Evolutionary conservation across 768 basidiomycete species (phyloP).

Genomic region (Boletus reticuloceps): DNA sequence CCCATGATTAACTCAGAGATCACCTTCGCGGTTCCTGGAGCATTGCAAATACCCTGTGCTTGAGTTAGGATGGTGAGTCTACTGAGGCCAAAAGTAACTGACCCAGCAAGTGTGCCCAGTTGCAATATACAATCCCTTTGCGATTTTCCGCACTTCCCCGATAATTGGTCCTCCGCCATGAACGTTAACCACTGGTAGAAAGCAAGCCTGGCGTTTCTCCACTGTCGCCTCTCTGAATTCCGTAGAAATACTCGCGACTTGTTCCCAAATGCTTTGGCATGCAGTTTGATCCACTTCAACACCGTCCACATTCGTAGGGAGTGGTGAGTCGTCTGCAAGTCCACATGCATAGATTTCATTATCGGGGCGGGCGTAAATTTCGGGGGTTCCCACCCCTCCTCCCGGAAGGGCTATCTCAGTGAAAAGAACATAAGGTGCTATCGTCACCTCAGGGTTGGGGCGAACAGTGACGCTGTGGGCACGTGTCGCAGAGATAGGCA

Average conservation of each 20-base stretch:
- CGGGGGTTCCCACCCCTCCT: constrained; percentile 44
- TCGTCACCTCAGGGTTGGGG: constrained; percentile 39
- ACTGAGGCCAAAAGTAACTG: constrained; percentile 23
- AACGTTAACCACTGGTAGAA: constrained; percentile 58
- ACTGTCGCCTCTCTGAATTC: constrained; percentile 54
- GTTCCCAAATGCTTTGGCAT: constrained; percentile 52
- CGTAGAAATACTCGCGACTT: constrained; percentile 61
- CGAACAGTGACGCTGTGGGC: constrained; percentile 73
- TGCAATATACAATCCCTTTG: constrained; percentile 66
- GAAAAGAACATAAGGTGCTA: constrained; percentile 81
- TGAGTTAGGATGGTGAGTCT: constrained; percentile 3
- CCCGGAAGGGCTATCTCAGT: constrained; percentile 59
- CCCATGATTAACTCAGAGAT: constrained; percentile 71
- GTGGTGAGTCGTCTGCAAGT: constrained; percentile 66
- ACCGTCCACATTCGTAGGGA: constrained; percentile 72
- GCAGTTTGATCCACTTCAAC: constrained; percentile 57
- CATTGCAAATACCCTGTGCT: constrained; percentile 71
- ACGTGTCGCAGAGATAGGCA: constrained; percentile 62
- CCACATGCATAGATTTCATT: constrained; percentile 79
- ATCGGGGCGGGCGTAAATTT: constrained; percentile 71
- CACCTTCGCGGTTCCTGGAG: constrained; percentile 77
- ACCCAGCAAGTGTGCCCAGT: constrained; percentile 84
- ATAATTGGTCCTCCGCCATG: constrained; percentile 64
- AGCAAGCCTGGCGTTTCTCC: constrained; percentile 69
- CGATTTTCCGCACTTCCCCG: constrained; percentile 54